These are phyloP conservation scores for Irpex sp. DNA, from an alignment of 1,284 basidiomycete species.

Conservation along the genomic window DNA sequence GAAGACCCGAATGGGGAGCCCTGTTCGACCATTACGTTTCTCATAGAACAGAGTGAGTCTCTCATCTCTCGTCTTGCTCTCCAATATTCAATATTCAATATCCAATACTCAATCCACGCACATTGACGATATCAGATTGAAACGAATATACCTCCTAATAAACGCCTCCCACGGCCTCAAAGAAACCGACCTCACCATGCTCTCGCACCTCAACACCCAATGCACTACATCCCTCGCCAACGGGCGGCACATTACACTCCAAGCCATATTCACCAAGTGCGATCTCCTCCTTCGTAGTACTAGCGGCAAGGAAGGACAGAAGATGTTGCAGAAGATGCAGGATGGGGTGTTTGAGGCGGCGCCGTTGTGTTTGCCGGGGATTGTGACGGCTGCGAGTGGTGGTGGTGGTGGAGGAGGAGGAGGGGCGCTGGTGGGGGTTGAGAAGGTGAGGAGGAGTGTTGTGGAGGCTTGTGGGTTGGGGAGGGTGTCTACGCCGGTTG, in stretches of 20 bases:
- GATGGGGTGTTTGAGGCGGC: constrained; percentile 47
- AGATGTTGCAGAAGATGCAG: constrained; percentile 26
- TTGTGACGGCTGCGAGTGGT: constrained; percentile 53
- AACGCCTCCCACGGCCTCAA: constrained; percentile 63
- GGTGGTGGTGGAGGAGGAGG: constrained; percentile 14
- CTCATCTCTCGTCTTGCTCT: neutral
- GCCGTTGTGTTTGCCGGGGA: constrained; percentile 59
- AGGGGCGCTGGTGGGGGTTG: constrained; percentile 46
- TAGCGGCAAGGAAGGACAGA: constrained; percentile 24
- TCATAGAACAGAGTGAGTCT: constrained; percentile 49
- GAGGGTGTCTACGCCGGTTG: constrained; percentile 1
- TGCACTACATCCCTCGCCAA: constrained; percentile 30
- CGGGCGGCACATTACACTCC: constrained; percentile 51
- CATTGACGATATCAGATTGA: constrained; percentile 40
- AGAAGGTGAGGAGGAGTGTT: constrained; percentile 53
- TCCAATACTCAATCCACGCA: neutral
- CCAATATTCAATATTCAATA: neutral
- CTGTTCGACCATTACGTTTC: constrained; percentile 63
- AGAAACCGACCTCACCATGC: constrained; percentile 56
- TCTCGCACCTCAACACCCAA: constrained; percentile 43
- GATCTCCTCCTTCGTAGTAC: constrained; percentile 35
- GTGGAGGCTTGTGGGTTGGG: constrained; percentile 46
- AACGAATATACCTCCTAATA: constrained; percentile 66
- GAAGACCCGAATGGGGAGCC: constrained; percentile 68
- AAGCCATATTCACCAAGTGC: constrained; percentile 69